Base-by-base conservation (phyloP, 495 filamentous ascomycete genomes). In the Penicillium cataractarum region DNA sequence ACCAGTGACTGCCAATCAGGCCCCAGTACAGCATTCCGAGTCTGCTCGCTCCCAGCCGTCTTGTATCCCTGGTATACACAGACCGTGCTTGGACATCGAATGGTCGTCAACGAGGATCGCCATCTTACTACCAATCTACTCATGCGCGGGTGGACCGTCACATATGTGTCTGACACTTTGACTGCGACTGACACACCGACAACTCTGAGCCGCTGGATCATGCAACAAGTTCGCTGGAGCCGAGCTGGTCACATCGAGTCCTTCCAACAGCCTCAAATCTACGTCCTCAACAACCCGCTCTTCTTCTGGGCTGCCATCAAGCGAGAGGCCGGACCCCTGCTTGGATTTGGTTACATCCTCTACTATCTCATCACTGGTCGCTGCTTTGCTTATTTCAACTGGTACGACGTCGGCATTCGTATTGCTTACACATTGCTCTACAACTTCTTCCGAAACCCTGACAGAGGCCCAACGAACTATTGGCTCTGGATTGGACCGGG, bases 231-330 rank as follows among this genome's bases (percentile, higher is more conserved):
- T 46, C 71, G 73, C 32, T 76, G 73, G 73, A 64, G 65, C 22
- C 71, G 73, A 48, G 71, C 73, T 21, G 69, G 63, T 6, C 73
- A 76, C 54, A 74, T 76, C 27, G 73, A 76, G 62, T 66, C 71
- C 17, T 74, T 76, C 61, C 73, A 76, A 57, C 68, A 72, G 55
- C 73, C 73, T 2, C 60, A 65, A 46, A 54, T 76, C 26, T 76
- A 76, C 63, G 63, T 70, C 32, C 64, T 74, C 33, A 71, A 64
- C 44, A 61, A 68, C 48, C 71, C 73, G 0, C 65, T 76, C 27
- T 69, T 76, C 62, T 76, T 76, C 58, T 71, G 68, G 61, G 70
- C 73, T 26, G 73, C 73, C 6, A 65, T 76, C 61, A 70, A 71
- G 42, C 61, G 71, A 21, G 70, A 74, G 59, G 46, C 64, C 22